A percentile compares a stretch with the other conserved stretches of the same genome.
Evolutionary conservation across 2,329 filamentous ascomycete genomes (phyloP).

Genomic region (Chrysosporium queenslandicum): DNA sequence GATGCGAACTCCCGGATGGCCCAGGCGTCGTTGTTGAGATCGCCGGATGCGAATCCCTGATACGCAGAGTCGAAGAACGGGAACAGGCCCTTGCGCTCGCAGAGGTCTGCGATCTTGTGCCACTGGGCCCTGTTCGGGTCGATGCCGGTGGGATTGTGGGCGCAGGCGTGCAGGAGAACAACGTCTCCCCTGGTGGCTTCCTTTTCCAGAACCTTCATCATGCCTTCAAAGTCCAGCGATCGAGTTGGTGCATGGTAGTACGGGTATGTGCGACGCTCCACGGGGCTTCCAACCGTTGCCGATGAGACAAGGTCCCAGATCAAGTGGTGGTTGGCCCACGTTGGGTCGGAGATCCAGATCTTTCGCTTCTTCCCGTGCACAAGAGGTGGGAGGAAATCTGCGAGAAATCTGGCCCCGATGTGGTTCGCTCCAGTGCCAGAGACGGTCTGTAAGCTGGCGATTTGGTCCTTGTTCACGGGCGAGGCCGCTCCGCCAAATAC

Average conservation of each 20-base stretch:
- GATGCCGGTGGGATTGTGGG: conserved; percentile 94
- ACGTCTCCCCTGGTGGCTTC: conserved; percentile 71
- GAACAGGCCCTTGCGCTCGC: conserved; percentile 74
- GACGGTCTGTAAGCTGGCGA: conserved; percentile 78
- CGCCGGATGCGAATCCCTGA: conserved; percentile 91
- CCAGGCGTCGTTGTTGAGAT: conserved; percentile 72
- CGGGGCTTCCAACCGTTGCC: conserved; percentile 65
- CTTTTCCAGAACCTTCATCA: conserved; percentile 79
- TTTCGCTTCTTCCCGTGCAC: conserved; percentile 45
- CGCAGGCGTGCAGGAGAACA: conserved; percentile 85
- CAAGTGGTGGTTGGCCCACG: conserved; percentile 95
- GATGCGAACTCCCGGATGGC: conserved; percentile 86
- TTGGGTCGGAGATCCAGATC: conserved; percentile 86
- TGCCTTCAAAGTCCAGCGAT: conserved; percentile 38
- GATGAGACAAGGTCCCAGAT: conserved; percentile 54
- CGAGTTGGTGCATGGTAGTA: conserved; percentile 65
- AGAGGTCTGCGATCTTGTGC: conserved; percentile 70
- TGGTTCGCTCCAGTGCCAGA: conserved; percentile 94
- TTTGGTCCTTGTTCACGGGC: conserved; percentile 24
- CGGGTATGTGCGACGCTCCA: conserved; percentile 69
- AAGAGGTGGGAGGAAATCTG: conserved; percentile 63
- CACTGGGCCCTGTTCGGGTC: conserved; percentile 89
- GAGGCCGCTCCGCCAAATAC: conserved; percentile 58
- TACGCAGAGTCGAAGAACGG: conserved; percentile 98
- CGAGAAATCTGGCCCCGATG: conserved; percentile 79